A percentile compares a stretch with the other conserved stretches of the same genome.
phyloP scores from a whole-genome alignment of 805 yeast genomes.

The Torulaspora franciscae region DNA sequence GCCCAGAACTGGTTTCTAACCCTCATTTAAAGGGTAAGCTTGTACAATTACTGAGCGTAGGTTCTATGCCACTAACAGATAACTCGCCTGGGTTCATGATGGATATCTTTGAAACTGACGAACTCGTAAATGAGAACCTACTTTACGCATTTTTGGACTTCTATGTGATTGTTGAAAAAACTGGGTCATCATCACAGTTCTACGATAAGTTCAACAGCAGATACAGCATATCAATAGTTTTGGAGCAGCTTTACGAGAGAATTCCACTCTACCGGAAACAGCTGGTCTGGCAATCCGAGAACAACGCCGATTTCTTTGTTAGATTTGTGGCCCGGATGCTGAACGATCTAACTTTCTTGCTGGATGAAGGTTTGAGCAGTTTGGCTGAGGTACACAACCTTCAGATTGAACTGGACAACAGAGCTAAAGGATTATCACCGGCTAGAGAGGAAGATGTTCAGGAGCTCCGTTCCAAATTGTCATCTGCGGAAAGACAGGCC shows the following conservation, averaged over 20 bases:
- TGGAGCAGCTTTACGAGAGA: conserved; percentile 74
- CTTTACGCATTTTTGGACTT: conserved; percentile 81
- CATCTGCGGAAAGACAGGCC: conserved; percentile 68
- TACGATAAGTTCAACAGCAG: conserved; percentile 93
- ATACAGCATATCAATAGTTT: conserved; percentile 74
- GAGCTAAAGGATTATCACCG: conserved; percentile 38
- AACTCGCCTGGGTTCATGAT: conserved; percentile 69
- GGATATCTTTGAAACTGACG: conserved; percentile 57
- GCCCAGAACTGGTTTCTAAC: conserved; percentile 80
- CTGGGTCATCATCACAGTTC: conserved; percentile 92
- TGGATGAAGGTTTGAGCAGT: conserved; percentile 85
- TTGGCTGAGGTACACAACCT: conserved; percentile 70
- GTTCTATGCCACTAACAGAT: conserved; percentile 56
- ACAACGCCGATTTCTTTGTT: conserved; percentile 78
- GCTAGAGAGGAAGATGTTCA: conserved; percentile 51
- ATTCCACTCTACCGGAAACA: conserved; percentile 63
- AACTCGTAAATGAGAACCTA: conserved; percentile 57
- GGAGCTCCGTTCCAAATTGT: conserved; percentile 54
- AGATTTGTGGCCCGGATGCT: conserved; percentile 91
- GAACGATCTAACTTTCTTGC: conserved; percentile 85
- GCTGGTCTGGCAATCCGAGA: conserved; percentile 59
- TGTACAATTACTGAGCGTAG: conserved; percentile 74
- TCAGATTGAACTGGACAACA: conserved; percentile 56
- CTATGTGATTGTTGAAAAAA: conserved; percentile 91
- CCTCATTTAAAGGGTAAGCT: conserved; percentile 88